Base-by-base conservation (phyloP, 2,329 filamentous ascomycete species). In the Simplicillium aogashimaense region DNA sequence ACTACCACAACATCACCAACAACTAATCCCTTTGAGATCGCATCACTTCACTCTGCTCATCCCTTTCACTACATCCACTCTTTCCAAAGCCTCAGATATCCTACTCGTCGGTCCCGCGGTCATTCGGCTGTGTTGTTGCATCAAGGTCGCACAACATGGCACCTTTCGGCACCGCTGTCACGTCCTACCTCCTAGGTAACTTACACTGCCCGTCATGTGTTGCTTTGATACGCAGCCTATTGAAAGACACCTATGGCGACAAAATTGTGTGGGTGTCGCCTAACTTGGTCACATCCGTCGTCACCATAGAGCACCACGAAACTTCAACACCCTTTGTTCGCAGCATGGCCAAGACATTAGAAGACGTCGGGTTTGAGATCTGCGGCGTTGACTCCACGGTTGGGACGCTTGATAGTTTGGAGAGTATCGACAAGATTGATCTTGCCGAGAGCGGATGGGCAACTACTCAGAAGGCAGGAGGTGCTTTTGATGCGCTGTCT, bases 191-290 rank as follows among this genome's bases (percentile, higher is more conserved):
- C 45, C 66, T 88, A 49, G 75, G 72, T 45, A 87, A 88, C 57
- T 69, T 88, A n/a, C 83, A 88, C 60, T 87, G 83, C 62, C 78
- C 82, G 12, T 83, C 81, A 44, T 88, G 83, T 57, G 76, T 86
- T 37, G 72, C 74, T 29, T 69, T 72, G 48, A 86, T 88, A 53
- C 69, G 77, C 52, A 64, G 71, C 40, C 68, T 72, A 43, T 61
- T 87, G 43, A 65, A 56, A 43, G 67, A 65, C 35, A 57, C 58
- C 15, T 74, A 62, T 48, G 53, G 50, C 39, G 58, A 53, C 61
- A 72, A 55, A 53, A 63, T 66, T 64, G 66, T 53, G 40, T 78
- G 74, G 63, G 72, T 86, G 25, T 81, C 79, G 46, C 74, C 81
- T 44, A 86, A 83, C 47, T 74, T 86, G 45, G 72, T 86, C 51